Base-by-base conservation (phyloP, 2,329 filamentous ascomycete genomes). In the Dactylellina drechsleri region DNA sequence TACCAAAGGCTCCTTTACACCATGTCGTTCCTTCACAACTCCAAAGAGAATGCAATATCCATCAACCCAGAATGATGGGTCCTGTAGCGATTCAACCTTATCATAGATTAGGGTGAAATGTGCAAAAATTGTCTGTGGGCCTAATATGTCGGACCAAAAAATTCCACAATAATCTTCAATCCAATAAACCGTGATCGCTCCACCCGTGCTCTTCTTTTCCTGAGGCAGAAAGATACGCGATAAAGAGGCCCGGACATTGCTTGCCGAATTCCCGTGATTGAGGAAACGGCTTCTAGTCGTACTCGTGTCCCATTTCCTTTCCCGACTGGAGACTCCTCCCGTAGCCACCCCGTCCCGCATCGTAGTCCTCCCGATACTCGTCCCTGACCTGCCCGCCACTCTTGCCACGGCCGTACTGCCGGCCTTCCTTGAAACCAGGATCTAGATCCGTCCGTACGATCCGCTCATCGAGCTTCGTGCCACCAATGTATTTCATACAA, bases 401-500 rank as follows among this genome's bases (percentile, higher is more conserved):
- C 85, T 73, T 67, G 40, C 81, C 84, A 60, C 83, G 86, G 83
- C 93, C 95, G 82, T 97, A 99, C 84, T 99, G 95, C 75, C 95
- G 88, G 5, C 95, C 95, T 84, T 99, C 95, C 79, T 93, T 89
- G 79, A 99, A 99, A 1, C 95, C 95, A 36, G 96, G 93, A 81
- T 99, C 95, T 57, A 98, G 83, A 84, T 99, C 95, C 23, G 94
- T 97, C 74, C 95, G 87, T 81, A 99, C 97, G 81, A 99, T 90
- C 79, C 95, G 90, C 86, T 99, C 95, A 82, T 99, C 95, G 53
- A 99, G 87, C 85, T 99, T 99, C 41, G 95, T 99, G 70, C 95
- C 95, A 66, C 95, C 95, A 80, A 99, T 90, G 82, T 98, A 99
- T 84, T 98, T 99, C 89, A 99, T 90, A 83, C 94, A 98, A 82